Evolutionary conservation across 768 basidiomycete species (phyloP).

Genomic region (Boletus barrowsii): DNA sequence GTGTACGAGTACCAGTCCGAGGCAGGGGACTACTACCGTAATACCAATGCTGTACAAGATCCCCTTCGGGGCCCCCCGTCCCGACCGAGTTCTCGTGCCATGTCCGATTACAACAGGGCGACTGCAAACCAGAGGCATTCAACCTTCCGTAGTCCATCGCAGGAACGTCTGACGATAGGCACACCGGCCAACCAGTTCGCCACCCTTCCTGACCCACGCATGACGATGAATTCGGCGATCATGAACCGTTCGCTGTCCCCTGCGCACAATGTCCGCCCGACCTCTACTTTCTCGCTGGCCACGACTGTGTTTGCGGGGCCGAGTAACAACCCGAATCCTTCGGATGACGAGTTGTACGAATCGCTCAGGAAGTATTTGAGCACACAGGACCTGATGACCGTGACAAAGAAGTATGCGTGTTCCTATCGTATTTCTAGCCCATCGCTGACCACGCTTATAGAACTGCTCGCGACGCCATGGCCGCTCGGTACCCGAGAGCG

Average conservation of each 20-base stretch:
- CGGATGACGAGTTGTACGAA: slow-evolving; percentile 57
- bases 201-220: slow-evolving; percentile 40
- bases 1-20: slow-evolving; percentile 43
- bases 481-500: slow-evolving; percentile 63
- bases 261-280: slow-evolving; percentile 38
- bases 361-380: slow-evolving; percentile 57
- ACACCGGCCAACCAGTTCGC: slow-evolving; percentile 37
- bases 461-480: slow-evolving; percentile 62
- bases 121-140: slow-evolving; percentile 23
- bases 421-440: not conserved
- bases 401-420: slow-evolving; percentile 58
- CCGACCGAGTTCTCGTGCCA: slow-evolving; percentile 32
- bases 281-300: slow-evolving; percentile 60
- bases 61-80: slow-evolving; percentile 25
- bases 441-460: slow-evolving; percentile 27
- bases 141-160: slow-evolving; percentile 29
- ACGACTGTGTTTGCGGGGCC: slow-evolving; percentile 52
- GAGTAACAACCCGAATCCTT: slow-evolving; percentile 53
- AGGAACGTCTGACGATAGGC: slow-evolving; percentile 38
- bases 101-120: slow-evolving; percentile 31
- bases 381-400: slow-evolving; percentile 68
- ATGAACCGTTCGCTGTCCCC: slow-evolving; percentile 36
- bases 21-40: slow-evolving; percentile 58
- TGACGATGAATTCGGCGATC: slow-evolving; percentile 45
- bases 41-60: slow-evolving; percentile 44